phyloP scores from a whole-genome alignment of 495 filamentous ascomycete species.

The Talaromyces nanjingensis region DNA sequence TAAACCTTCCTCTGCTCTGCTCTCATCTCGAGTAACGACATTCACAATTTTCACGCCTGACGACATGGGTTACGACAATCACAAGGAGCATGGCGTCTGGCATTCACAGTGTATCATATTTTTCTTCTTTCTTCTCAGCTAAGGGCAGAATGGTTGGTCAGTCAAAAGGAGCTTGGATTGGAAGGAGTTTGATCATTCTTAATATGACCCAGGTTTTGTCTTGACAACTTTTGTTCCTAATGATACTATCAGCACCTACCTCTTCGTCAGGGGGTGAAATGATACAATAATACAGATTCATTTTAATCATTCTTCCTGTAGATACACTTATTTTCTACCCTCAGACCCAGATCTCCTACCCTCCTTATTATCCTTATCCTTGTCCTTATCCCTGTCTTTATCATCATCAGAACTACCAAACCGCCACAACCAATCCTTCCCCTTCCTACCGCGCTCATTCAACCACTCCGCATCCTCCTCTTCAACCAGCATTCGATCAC shows the following conservation, averaged over 20 bases:
- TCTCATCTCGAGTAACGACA: not conserved
- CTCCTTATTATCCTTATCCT: not conserved
- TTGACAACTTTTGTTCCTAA: not conserved
- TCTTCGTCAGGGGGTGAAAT: not conserved
- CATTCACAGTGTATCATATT: not conserved
- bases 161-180: not conserved
- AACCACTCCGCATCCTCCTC: conserved; percentile 29
- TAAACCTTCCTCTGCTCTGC: no score
- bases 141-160: not conserved
- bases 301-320: not conserved
- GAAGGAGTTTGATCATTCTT: not conserved
- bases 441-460: conserved; percentile 13
- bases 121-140: not conserved
- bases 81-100: not conserved
- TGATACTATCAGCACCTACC: not conserved
- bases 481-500: conserved; percentile 39
- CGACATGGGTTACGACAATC: not conserved
- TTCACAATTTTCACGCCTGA: not conserved
- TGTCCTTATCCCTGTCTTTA: not conserved
- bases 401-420: not conserved
- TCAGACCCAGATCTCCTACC: not conserved
- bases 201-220: not conserved
- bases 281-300: not conserved
- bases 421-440: conserved; percentile 9
- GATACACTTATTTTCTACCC: not conserved